A percentile compares a stretch with the other conserved stretches of the same genome.
phyloP scores from a whole-genome alignment of 202 grass and related monocot species.

The Panicum hallii region DNA sequence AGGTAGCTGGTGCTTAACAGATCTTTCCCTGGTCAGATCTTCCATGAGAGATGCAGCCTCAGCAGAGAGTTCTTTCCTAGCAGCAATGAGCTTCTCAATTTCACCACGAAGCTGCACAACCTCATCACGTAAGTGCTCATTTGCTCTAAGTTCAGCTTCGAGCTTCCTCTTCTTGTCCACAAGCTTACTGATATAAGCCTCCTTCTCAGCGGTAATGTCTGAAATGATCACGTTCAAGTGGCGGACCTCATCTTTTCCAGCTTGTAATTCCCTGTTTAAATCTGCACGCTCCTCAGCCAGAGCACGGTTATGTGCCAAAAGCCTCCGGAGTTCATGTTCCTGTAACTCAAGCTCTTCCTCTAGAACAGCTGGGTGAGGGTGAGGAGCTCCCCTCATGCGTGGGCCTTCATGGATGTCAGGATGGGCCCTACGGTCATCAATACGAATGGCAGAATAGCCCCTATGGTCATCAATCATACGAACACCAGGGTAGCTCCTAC shows the following conservation, averaged over 20 bases:
- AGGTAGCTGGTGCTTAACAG: constrained; percentile 65
- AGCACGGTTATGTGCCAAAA: constrained; percentile 62
- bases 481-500: constrained; percentile 32
- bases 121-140: constrained; percentile 70
- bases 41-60: constrained; percentile 67
- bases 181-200: constrained; percentile 64
- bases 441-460: constrained; percentile 21
- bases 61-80: constrained; percentile 70
- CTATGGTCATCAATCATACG: constrained; percentile 8
- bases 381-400: constrained; percentile 45
- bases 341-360: constrained; percentile 69
- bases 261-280: constrained; percentile 60
- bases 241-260: constrained; percentile 65
- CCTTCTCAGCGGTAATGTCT: constrained; percentile 72
- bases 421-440: constrained; percentile 51
- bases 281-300: constrained; percentile 59
- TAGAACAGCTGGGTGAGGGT: constrained; percentile 50
- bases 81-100: constrained; percentile 62
- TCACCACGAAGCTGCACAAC: constrained; percentile 61
- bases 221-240: constrained; percentile 57
- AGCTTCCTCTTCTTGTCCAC: constrained; percentile 78
- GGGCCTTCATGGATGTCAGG: constrained; percentile 50
- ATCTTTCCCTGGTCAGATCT: constrained; percentile 57
- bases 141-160: constrained; percentile 77
- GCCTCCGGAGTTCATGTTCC: constrained; percentile 57